These are phyloP conservation scores for Entomortierella parvispora DNA, from an alignment of 192 early-diverging fungal genomes.

Conservation along the genomic window DNA sequence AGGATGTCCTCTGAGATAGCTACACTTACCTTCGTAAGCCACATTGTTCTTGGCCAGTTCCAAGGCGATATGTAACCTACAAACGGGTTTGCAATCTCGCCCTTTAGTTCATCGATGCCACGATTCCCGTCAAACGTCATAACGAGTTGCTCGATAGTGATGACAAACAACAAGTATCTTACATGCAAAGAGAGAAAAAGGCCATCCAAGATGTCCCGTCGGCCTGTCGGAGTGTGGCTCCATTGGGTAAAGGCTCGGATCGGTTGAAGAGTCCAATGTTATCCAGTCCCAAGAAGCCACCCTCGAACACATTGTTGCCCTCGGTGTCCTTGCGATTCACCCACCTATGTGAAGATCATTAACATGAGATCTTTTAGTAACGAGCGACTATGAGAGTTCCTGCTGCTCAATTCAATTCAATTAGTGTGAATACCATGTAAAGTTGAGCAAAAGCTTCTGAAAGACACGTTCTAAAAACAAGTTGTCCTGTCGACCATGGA, in stretches of 20 bases:
- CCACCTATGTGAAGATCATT: conserved; percentile 43
- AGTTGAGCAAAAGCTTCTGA: conserved; percentile 45
- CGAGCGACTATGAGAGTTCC: too few species aligned
- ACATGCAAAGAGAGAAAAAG: conserved; percentile 51
- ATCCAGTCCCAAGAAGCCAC: conserved; percentile 65
- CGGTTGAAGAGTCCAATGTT: conserved; percentile 69
- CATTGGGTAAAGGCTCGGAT: conserved; percentile 56
- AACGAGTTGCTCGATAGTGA: too few species aligned
- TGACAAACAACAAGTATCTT: too few species aligned
- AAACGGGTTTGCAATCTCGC: neutral
- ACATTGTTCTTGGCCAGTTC: conserved; percentile 39
- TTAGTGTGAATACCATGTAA: conserved; percentile 31
- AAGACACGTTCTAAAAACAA: conserved; percentile 47
- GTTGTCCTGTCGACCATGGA: conserved; percentile 21
- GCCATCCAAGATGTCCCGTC: conserved; percentile 68
- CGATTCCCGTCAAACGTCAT: too few species aligned
- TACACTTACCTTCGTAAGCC: conserved; percentile 33
- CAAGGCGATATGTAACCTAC: conserved; percentile 42
- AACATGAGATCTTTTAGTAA: neutral
- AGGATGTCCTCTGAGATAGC: too few species aligned
- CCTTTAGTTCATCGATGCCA: neutral
- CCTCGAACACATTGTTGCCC: conserved; percentile 64
- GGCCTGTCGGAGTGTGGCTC: conserved; percentile 57
- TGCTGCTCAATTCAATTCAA: conserved; percentile 17
- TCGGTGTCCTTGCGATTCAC: conserved; percentile 64